Percentiles rank a stretch among this genome's conserved stretches.
These are phyloP conservation scores for Chlamydomonas sphaeroides DNA, from an alignment of 139 green algal species.

Conservation along the genomic window DNA sequence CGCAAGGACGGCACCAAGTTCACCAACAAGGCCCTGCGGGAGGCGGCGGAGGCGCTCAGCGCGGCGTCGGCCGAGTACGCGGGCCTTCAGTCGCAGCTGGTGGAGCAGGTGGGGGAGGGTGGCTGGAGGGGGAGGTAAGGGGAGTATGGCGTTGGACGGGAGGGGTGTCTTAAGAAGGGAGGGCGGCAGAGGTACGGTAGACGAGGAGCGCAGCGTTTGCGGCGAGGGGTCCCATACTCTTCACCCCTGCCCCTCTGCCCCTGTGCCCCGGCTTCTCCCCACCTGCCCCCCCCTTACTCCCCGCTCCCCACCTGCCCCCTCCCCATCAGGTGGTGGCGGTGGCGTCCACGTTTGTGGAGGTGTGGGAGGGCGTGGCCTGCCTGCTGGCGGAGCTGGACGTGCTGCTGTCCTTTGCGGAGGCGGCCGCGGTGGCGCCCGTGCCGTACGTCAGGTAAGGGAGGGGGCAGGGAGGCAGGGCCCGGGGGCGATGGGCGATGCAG, in stretches of 20 bases:
- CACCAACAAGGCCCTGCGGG: constrained; percentile 79
- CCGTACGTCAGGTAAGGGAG: constrained; percentile 77
- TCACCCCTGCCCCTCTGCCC: too few species aligned
- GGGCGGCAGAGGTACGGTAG: too few species aligned
- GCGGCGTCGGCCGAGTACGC: constrained; percentile 77
- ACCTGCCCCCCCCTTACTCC: not conserved
- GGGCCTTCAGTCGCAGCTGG: constrained; percentile 78
- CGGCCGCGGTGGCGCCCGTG: constrained; percentile 77
- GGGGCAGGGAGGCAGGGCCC: constrained; percentile 1
- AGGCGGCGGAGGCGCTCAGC: constrained; percentile 74
- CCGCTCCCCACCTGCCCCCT: not conserved
- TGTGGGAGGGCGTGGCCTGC: constrained; percentile 84
- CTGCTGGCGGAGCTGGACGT: constrained; percentile 93
- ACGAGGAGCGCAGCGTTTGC: too few species aligned
- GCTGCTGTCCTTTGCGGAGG: constrained; percentile 91
- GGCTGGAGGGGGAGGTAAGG: not conserved
- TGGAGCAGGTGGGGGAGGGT: constrained; percentile 72
- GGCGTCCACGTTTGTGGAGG: constrained; percentile 87
- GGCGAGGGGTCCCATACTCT: too few species aligned
- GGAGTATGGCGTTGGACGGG: not conserved
- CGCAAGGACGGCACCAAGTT: constrained; percentile 98
- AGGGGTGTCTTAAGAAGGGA: not conserved
- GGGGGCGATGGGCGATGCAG: too few species aligned
- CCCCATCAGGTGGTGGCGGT: constrained; percentile 90
- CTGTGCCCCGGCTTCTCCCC: not conserved